Conservation (phyloP, 768 basidiomycete species). For the Clitopilus hobsonii region DNA sequence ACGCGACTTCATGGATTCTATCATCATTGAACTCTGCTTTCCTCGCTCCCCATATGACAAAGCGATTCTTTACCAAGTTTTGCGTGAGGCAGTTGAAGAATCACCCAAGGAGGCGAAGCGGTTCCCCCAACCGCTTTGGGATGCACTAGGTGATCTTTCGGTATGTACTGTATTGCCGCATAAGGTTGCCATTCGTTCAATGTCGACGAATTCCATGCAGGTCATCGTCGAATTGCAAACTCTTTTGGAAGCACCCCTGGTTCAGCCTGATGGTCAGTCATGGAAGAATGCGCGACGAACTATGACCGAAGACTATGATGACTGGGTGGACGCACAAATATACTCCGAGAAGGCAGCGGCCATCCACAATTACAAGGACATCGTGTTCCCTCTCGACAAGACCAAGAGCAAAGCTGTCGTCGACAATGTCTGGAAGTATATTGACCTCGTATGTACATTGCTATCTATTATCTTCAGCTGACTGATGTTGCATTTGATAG, state of each 20-base stretch:
- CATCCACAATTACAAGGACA: conserved; percentile 46
- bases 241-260: conserved; percentile 56
- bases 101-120: conserved; percentile 68
- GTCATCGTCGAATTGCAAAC: conserved; percentile 62
- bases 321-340: conserved; percentile 67
- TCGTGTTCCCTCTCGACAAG: conserved; percentile 54
- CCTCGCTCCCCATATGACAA: conserved; percentile 66
- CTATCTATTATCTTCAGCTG: conserved; percentile 1
- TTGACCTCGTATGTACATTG: conserved; percentile 47
- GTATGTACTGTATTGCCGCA: conserved; percentile 32
- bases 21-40: conserved; percentile 78
- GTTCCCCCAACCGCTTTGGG: conserved; percentile 77
- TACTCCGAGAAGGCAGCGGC: conserved; percentile 56
- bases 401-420: conserved; percentile 46
- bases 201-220: conserved; percentile 26
- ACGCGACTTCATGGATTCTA: conserved; percentile 77
- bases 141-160: conserved; percentile 78
- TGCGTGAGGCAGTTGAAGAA: conserved; percentile 71
- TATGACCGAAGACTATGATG: conserved; percentile 58
- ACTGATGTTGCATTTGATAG: conserved; percentile 25
- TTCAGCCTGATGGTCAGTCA: conserved; percentile 47
- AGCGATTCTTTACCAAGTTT: conserved; percentile 57
- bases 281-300: conserved; percentile 46
- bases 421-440: conserved; percentile 58
- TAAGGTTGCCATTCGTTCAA: neutral